Base-by-base conservation (phyloP, 1,139 yeast species). In the Diutina ranongensis region DNA sequence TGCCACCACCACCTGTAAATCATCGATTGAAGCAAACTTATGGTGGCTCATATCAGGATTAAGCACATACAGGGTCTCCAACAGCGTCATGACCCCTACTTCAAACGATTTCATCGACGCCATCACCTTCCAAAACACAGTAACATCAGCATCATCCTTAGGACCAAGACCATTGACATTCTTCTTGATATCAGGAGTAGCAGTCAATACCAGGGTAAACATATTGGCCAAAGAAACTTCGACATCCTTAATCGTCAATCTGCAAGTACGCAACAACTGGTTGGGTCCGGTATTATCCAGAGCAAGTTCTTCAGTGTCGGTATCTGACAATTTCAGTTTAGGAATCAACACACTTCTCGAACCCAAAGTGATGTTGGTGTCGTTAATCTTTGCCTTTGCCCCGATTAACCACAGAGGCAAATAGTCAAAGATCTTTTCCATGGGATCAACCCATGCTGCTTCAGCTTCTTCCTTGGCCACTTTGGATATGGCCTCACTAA, bases 301-400 rank as follows among this genome's bases (percentile, higher is more conserved):
- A 15, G 68, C 67, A 34, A 62, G 62, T 3, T 50, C 54, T 19
- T 68, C 63, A 35, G 64, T 55, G 53, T 76, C 79, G 53, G 44
- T 66, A 64, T 19, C 69, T 4, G 21, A 15, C 8, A 42, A n/a
- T 12, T 27, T 42, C 38, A 42, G 45, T 20, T 13, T 25, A 18
- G 69, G 78, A 50, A 80, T 68, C 46, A 81, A 65, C 0, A 80
- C 71, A 0, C 87, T 80, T 45, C 85, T 66, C 0, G 85, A 71
- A 0, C 86, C 87, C 8, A 80, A 48, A 9, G 61, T 54, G 0
- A 78, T 44, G 3, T 57, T 55, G 3, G 72, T 54, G 3, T 62
- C 55, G 2, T 58, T 51, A 1, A 74, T 46, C 4, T 55, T 57
- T 3, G 77, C 22, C 27, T 62, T 61, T 9, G 67, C 47, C 8